Base-by-base conservation (phyloP, 2,329 filamentous ascomycete species). In the Gnomoniopsis sp. region DNA sequence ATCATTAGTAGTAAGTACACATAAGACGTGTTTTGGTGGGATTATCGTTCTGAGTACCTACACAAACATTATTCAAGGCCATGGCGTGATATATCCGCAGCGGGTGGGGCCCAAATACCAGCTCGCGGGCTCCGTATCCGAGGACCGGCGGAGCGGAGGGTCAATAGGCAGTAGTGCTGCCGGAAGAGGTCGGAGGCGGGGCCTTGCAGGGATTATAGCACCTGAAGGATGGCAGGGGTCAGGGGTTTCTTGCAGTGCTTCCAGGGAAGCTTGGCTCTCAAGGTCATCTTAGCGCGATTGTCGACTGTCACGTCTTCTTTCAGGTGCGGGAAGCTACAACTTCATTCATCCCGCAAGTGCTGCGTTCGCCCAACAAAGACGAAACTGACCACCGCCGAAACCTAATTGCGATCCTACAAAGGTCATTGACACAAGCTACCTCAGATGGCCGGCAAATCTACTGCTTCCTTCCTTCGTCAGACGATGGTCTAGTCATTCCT, bases 401-500 rank as follows among this genome's bases (percentile, higher is more conserved):
- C n/a, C 43, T 43, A 19, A 2, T n/a, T 22, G 12, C n/a, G 2
- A 26, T 36, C 44, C 43, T 14, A 26, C 46, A 21, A 26, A 34
- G 26, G 21, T 26, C 41, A 17, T 6, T 26, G 47, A 6, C 44
- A 2, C 26, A 36, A 15, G 17, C 11, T 33, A 11, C 15, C 21
- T 34, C 54, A 41, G 33, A 52, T 36, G 51, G 44, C 49, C 52
- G 48, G 23, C 23, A 38, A 52, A 49, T 23, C 53, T 47, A 3
- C 44, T 15, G 21, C 44, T 23, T 14, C 53, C n/a, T 23, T 41
- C 58, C 46, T 53, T 33, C 44, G 49, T 23, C 53, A 15, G n/a
- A 34, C 36, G 44, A 49, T 47, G 60, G 59, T 51, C 44, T 62
- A 54, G 46, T 54, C 23, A 65, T 68, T 57, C 30, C 65, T 68